Evolutionary conservation across 1,284 basidiomycete genomes (phyloP).

Genomic region (Cystobasidium slooffiae): DNA sequence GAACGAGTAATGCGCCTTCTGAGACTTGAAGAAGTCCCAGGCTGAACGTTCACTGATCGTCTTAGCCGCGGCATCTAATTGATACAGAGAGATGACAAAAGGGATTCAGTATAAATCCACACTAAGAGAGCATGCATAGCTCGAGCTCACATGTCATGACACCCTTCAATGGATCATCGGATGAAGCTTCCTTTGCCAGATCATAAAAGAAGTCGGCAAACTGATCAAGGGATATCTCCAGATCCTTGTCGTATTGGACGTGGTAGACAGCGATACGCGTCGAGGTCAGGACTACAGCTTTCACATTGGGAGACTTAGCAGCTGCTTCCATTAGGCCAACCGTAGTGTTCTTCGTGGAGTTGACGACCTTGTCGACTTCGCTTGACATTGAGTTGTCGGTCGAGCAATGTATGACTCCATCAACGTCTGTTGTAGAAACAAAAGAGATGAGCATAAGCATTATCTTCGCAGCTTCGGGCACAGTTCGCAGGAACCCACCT

Average conservation of each 20-base stretch:
- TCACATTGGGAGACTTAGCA: background rate
- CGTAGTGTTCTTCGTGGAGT: background rate
- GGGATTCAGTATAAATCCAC: too few relatives aligned
- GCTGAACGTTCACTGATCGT: slow-evolving; percentile 3
- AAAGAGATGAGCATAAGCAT: background rate
- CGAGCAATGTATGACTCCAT: background rate
- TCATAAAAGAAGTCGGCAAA: background rate
- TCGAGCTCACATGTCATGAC: background rate
- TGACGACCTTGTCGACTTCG: background rate
- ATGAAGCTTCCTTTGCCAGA: background rate
- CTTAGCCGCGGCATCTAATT: slow-evolving; percentile 19
- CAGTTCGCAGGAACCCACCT: background rate
- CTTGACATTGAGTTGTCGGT: background rate
- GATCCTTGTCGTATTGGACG: background rate
- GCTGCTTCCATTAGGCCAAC: background rate
- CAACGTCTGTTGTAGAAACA: background rate
- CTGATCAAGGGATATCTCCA: background rate
- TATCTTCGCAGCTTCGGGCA: background rate
- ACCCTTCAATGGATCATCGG: background rate
- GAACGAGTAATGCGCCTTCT: slow-evolving; percentile 25
- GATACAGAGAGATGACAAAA: too few relatives aligned
- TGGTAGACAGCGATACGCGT: background rate
- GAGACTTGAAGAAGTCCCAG: slow-evolving; percentile 23
- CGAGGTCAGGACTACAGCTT: background rate
- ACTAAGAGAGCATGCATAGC: too few relatives aligned